These are phyloP conservation scores for Alectoria sarmentosa DNA, from an alignment of 495 filamentous ascomycete genomes.

Conservation along the genomic window DNA sequence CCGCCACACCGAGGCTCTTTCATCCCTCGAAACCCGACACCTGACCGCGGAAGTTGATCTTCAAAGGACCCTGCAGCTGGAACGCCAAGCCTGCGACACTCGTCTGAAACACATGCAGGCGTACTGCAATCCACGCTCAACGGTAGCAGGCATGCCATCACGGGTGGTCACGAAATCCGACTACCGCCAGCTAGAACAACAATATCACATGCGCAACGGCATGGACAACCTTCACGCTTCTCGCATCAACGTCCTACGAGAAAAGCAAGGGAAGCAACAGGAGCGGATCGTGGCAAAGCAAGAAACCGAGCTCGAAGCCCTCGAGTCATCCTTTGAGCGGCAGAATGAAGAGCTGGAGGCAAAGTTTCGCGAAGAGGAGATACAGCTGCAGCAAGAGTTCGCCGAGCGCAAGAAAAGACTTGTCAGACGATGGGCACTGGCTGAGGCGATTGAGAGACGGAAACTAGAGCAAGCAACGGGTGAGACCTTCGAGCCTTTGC, in stretches of 20 bases:
- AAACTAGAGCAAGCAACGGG: constrained; percentile 48
- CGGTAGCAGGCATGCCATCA: constrained; percentile 26
- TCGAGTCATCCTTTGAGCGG: constrained; percentile 50
- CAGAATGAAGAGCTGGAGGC: constrained; percentile 34
- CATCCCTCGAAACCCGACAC: constrained; percentile 26
- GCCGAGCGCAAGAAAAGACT: constrained; percentile 45
- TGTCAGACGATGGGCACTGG: constrained; percentile 53
- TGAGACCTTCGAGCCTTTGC: constrained; percentile 43
- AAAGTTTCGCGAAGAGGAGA: constrained; percentile 45
- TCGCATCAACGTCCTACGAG: constrained; percentile 73
- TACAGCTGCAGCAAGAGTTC: constrained; percentile 41
- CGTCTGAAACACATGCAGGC: constrained; percentile 30
- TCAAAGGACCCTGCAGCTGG: constrained; percentile 20
- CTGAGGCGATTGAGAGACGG: constrained; percentile 54
- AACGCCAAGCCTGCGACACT: constrained; percentile 28
- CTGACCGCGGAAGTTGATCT: constrained; percentile 27
- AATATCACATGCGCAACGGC: constrained; percentile 60
- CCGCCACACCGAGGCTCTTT: constrained; percentile 23
- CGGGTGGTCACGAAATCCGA: constrained; percentile 52
- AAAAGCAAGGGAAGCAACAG: constrained; percentile 63
- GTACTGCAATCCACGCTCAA: constrained; percentile 24
- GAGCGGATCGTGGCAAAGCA: constrained; percentile 60
- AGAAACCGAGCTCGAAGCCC: constrained; percentile 50
- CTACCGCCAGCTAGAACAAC: constrained; percentile 57
- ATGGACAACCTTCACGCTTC: constrained; percentile 64